Base-by-base conservation (phyloP, 2,329 filamentous ascomycete genomes). In the Phyllosticta citrichinensis region DNA sequence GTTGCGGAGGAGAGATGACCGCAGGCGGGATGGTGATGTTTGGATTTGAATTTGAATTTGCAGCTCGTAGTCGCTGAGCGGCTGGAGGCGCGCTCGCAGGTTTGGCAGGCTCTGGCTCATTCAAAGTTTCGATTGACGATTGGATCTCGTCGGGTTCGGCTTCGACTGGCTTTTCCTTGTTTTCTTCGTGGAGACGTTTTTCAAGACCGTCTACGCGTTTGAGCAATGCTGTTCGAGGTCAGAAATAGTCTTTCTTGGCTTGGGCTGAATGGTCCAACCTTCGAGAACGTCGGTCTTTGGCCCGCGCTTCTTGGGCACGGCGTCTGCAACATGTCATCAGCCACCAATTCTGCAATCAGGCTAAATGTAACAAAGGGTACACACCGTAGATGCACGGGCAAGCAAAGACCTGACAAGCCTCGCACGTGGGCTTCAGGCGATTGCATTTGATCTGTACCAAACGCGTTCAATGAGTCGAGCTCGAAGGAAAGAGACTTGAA, bases 201-300 rank as follows among this genome's bases (percentile, higher is more conserved):
- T 95, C 90, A 57, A 95, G 77, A 1, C 90, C 90, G 71, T 95
- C 91, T 2, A 95, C 90, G 58, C 91, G 83, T 73, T 93, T 95
- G 62, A 95, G 71, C 9, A 95, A 77, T 1, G 91, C 89, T 47
- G 17, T 47, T 4, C 40, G 22, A 47, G 6, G 40, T 47, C 4
- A n/a, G 17, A 8, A 47, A 19, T 47, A 2, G 40, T n/a, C 17
- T 47, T 47, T n/a, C 17, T 47, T 47, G 14, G 40, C 8, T 47
- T n/a, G 40, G 40, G 40, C 1, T 40, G 33, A n/a, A 47, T 5
- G 2, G 17, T n/a, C 40, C 17, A 47, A 47, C 40, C 40, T 47
- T 95, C 91, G 33, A 95, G 78, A 4, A 95, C 89, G 71, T 96
- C 91, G 27, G 90, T 95, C 75, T 96, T 96, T 2, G 91, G 91